Base-by-base conservation (phyloP, 257 asterid species). In the Fraxinus americana region DNA sequence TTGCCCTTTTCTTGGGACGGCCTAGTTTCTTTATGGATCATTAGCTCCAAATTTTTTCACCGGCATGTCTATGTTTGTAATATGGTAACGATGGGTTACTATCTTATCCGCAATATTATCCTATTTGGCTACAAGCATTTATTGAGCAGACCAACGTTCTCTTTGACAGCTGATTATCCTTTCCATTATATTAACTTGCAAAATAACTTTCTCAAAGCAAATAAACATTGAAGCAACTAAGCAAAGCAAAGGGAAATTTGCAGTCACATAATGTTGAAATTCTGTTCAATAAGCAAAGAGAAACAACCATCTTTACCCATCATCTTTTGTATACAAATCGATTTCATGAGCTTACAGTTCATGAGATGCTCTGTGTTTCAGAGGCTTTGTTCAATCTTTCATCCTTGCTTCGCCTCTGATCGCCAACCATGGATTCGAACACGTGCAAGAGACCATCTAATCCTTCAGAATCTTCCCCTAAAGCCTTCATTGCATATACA, bases 371-470 rank as follows among this genome's bases (percentile, higher is more conserved):
- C 67, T 72, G 35, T 74, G 32, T 80, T 80, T 59, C 79, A 16
- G 84, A 75, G n/a, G 61, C 67, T 76, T 80, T 85, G 68, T 81
- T 87, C 85, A 91, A 45, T 82, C 97, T 82, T 78, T 91, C 93
- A 43, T 86, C 79, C 78, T 84, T 90, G 78, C 94, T 90, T 57
- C 89, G 83, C 82, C 97, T 90, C 77, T 95, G 99, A 84, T 93
- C 94, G 23, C 90, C 92, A 45, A 95, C 88, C 99, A 95, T 95
- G 76, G 97, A 90, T 69, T 86, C 92, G 79, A 95, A 95, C 68
- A 92, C 93, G 35, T 91, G 87, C 80, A 95, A 84, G 8, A 95
- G 84, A 66, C 86, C 80, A 80, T 91, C 97, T 82, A 95, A 86
- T 59, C 91, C 96, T 39, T 84, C 85, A 1, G 70, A 63, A 67